Evolutionary conservation across 106 monocot genomes (phyloP), one percentile per base, ranked within the genome.

Genomic region (Vanilla planifolia): DNA sequence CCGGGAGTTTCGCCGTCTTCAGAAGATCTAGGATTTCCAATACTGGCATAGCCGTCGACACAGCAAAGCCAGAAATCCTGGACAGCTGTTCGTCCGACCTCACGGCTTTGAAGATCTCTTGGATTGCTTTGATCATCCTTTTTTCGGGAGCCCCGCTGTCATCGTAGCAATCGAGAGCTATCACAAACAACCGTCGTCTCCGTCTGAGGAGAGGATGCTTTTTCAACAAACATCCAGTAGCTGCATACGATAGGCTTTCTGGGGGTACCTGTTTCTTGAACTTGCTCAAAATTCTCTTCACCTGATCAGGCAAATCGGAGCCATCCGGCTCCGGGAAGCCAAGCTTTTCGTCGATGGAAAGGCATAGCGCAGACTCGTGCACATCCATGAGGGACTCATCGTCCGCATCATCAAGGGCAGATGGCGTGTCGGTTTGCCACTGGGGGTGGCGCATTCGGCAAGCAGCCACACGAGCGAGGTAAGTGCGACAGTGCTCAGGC

Each of bases 401-500:
- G 1, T 17, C 63, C 0, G 64, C 37, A 43, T 59, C 72, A 8
- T 90, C 77, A 52, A 77, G 35, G 17, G 57, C 83, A 0, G 67
- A 39, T 3, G 95, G 86, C 11, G 95, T 90, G 66, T 96, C 95
- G 1, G 69, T 78, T 45, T 84, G 75, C 95, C 95, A 96, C 26
- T 84, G 90, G 0, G 95, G 90, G 64, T 96, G 90, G 48, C 95
- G 77, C 76, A 96, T 84, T 44, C 95, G 52, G 66, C 95, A 91
- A 0, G 84, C 87, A 7, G 95, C 90, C 3, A 96, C 75, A 44
- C 91, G 75, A n/a, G 84, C 77, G 8, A 96, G 86, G 63, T 91
- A 96, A 3, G 86, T 86, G 23, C 90, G 75, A 64, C 90, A 96
- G 47, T 96, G 95, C 69, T 86, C 95, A 1, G 95, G 95, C 95